phyloP scores from a whole-genome alignment of 805 yeast species.

The Lachancea nothofagi region DNA sequence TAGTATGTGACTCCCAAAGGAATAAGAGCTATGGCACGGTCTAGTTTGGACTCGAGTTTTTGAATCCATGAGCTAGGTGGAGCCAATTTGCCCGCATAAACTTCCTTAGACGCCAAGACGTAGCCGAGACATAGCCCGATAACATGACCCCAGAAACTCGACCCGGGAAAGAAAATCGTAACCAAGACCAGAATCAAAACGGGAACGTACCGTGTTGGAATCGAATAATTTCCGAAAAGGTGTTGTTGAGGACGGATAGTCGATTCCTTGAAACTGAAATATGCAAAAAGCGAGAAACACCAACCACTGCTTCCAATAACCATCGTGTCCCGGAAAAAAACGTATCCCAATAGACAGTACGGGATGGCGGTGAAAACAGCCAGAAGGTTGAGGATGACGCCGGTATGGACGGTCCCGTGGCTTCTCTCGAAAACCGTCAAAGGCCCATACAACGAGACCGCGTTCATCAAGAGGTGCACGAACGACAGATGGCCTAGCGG shows the following conservation, averaged over 20 bases:
- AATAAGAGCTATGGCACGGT: slow-evolving; percentile 45
- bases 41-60: slow-evolving; percentile 56
- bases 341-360: slow-evolving; percentile 43
- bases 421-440: slow-evolving; percentile 59
- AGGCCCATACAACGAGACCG: slow-evolving; percentile 52
- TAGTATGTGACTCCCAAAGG: slow-evolving; percentile 52
- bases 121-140: slow-evolving; percentile 65
- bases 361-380: slow-evolving; percentile 66
- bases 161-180: slow-evolving; percentile 53
- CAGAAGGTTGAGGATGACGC: slow-evolving; percentile 65
- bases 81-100: slow-evolving; percentile 48
- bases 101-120: slow-evolving; percentile 44
- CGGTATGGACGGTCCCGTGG: slow-evolving; percentile 84
- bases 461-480: slow-evolving; percentile 57
- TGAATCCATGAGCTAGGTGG: slow-evolving; percentile 64
- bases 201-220: slow-evolving; percentile 62
- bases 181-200: slow-evolving; percentile 44
- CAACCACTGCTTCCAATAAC: slow-evolving; percentile 71
- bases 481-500: slow-evolving; percentile 62
- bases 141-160: slow-evolving; percentile 70
- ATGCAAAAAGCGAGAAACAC: slow-evolving; percentile 62
- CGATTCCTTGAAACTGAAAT: slow-evolving; percentile 48
- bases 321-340: slow-evolving; percentile 46
- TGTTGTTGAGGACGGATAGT: slow-evolving; percentile 38
- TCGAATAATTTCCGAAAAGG: slow-evolving; percentile 35